Conservation (phyloP, 2,329 filamentous ascomycete species). For the Myrmaecium sp. region DNA sequence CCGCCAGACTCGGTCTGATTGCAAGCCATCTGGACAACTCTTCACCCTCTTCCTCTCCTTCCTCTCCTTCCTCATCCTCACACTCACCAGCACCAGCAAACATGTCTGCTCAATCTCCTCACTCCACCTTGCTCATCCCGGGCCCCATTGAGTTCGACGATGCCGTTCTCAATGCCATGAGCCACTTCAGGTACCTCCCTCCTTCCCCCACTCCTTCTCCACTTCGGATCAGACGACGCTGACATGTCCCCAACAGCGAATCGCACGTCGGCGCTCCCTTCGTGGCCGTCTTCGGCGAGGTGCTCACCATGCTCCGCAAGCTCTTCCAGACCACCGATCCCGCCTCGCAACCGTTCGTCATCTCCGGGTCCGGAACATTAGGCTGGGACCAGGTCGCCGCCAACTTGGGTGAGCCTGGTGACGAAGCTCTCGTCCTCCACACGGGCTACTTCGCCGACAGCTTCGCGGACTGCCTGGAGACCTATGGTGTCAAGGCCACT, state of each 20-base stretch:
- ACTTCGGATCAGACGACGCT: constrained; percentile 1
- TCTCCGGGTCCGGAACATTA: constrained; percentile 86
- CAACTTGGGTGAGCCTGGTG: constrained; percentile 77
- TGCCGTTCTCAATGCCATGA: constrained; percentile 88
- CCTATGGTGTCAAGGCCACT: constrained; percentile 79
- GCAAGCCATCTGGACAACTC: constrained; percentile 43
- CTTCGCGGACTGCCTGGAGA: constrained; percentile 80
- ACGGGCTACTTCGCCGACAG: constrained; percentile 95
- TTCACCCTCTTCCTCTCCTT: constrained; percentile 39
- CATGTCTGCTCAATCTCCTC: constrained; percentile 42
- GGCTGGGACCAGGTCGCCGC: constrained; percentile 95
- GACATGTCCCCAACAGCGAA: constrained; percentile 41
- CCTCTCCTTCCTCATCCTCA: constrained; percentile 2
- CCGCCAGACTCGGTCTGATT: constrained; percentile 40
- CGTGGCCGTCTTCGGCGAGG: constrained; percentile 80
- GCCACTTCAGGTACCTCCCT: constrained; percentile 59
- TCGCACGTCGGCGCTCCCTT: constrained; percentile 84
- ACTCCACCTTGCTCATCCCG: constrained; percentile 75
- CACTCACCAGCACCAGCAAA: constrained; percentile 15
- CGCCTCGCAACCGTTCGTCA: constrained; percentile 73
- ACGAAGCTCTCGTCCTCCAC: constrained; percentile 83
- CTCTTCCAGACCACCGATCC: constrained; percentile 83
- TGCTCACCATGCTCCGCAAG: constrained; percentile 71
- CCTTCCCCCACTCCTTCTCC: neutral
- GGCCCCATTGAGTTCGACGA: constrained; percentile 98